A percentile compares a stretch with the other conserved stretches of the same genome.
Conservation (phyloP, 2,329 filamentous ascomycete species). For the Stagonosporopsis rhizophila region DNA sequence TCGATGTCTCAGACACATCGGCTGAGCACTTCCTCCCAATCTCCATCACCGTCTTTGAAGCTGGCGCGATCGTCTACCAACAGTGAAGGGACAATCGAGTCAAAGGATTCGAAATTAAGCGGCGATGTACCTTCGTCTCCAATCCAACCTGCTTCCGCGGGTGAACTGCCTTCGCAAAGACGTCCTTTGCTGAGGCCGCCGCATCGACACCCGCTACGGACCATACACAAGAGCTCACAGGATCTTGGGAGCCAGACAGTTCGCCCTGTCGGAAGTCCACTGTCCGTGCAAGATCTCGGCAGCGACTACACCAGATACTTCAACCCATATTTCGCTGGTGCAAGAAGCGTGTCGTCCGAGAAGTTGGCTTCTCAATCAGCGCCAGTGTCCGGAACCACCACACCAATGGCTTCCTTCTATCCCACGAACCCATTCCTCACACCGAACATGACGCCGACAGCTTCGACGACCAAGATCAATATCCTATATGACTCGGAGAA, state of each 20-base stretch:
- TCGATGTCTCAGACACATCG: not conserved
- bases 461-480: slow-evolving; percentile 37
- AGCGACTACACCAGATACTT: slow-evolving; percentile 48
- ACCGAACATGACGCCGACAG: slow-evolving; percentile 39
- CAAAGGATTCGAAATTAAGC: slow-evolving; percentile 5
- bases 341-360: slow-evolving; percentile 31
- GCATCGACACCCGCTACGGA: slow-evolving; percentile 23
- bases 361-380: slow-evolving; percentile 9
- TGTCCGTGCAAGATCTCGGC: slow-evolving; percentile 42
- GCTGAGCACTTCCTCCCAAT: slow-evolving; percentile 1
- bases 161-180: not conserved
- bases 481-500: slow-evolving; percentile 34
- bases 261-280: slow-evolving; percentile 25
- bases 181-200: slow-evolving; percentile 17
- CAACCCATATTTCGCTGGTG: slow-evolving; percentile 41
- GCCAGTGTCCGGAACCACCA: slow-evolving; percentile 21
- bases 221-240: slow-evolving; percentile 26
- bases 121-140: slow-evolving; percentile 2
- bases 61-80: slow-evolving; percentile 9
- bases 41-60: slow-evolving; percentile 1
- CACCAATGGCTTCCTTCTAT: slow-evolving; percentile 22
- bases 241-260: slow-evolving; percentile 22
- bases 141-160: not conserved
- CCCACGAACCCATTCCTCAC: slow-evolving; percentile 39
- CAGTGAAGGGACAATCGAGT: slow-evolving; percentile 18